Conservation (phyloP, 768 basidiomycete species). For the Naematelia aurantialba region DNA sequence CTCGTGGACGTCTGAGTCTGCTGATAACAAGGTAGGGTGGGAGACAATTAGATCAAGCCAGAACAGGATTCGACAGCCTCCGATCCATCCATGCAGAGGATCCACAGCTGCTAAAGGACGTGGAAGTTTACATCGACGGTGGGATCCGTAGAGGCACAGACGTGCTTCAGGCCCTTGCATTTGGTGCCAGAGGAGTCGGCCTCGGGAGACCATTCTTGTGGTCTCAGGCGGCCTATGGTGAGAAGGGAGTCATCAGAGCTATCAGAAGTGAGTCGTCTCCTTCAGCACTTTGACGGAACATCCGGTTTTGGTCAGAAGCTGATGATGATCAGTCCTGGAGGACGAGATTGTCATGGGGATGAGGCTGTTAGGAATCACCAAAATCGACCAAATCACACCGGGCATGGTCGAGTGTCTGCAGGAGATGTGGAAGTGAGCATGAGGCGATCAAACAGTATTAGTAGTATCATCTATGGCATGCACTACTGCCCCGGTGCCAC, state of each 20-base stretch:
- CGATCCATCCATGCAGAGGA: constrained; percentile 40
- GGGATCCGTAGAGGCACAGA: constrained; percentile 77
- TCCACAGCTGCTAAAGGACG: constrained; percentile 40
- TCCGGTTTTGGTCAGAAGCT: background rate
- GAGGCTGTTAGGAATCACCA: constrained; percentile 41
- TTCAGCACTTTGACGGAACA: background rate
- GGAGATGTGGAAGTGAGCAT: constrained; percentile 33
- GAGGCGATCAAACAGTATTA: too few relatives aligned
- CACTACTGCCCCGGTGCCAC: background rate
- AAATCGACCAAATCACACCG: constrained; percentile 36
- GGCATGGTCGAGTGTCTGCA: constrained; percentile 44
- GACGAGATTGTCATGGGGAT: constrained; percentile 47
- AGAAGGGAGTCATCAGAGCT: constrained; percentile 50
- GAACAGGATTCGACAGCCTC: constrained; percentile 56
- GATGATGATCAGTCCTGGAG: constrained; percentile 38
- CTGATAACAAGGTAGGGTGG: background rate
- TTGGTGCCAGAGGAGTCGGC: constrained; percentile 54
- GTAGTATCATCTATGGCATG: too few relatives aligned
- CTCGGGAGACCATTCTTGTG: constrained; percentile 52
- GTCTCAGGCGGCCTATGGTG: constrained; percentile 51
- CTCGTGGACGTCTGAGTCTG: background rate
- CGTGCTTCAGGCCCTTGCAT: constrained; percentile 78
- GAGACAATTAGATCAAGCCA: constrained; percentile 19
- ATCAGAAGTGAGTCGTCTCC: constrained; percentile 49
- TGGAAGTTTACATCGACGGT: constrained; percentile 78